phyloP scores from a whole-genome alignment of 2,329 filamentous ascomycete genomes.

The Fusarium caatingaense region DNA sequence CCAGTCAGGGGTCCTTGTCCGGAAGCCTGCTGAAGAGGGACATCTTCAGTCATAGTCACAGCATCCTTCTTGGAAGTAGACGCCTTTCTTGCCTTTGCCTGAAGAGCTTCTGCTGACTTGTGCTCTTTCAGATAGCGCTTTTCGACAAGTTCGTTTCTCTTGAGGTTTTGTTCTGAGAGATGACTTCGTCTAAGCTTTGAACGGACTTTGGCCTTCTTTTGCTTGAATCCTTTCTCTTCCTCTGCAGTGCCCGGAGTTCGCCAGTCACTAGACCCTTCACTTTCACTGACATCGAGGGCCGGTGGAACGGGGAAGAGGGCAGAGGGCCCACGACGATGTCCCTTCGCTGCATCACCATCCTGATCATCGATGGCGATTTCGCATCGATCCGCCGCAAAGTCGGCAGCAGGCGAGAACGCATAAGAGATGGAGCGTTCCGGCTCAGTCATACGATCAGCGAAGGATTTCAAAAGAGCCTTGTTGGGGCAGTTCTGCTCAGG shows the following conservation, averaged over 20 bases:
- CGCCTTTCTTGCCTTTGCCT: background rate
- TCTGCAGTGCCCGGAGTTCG: constrained; percentile 2
- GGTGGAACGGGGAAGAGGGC: constrained; percentile 2
- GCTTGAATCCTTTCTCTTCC: constrained; percentile 5
- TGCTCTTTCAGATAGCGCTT: background rate
- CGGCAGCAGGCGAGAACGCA: constrained; percentile 16
- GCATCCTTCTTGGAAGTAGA: constrained; percentile 16
- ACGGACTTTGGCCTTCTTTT: constrained; percentile 4
- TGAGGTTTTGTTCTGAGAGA: constrained; percentile 26
- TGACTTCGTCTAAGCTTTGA: background rate
- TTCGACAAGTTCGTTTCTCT: constrained; percentile 16
- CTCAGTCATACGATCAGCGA: constrained; percentile 18
- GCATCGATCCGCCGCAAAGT: constrained; percentile 20
- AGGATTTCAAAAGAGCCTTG: constrained; percentile 1
- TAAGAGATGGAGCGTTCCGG: background rate
- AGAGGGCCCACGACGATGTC: constrained; percentile 14
- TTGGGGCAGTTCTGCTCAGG: constrained; percentile 6
- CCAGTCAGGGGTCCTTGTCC: too few species aligned
- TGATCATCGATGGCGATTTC: constrained; percentile 10
- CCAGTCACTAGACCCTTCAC: constrained; percentile 20
- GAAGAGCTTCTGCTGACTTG: background rate
- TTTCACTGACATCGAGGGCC: background rate
- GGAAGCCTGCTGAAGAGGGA: background rate
- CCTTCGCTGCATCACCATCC: background rate
- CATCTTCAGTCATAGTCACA: background rate